These are phyloP conservation scores for Leccinum variabile DNA, from an alignment of 1,284 basidiomycete genomes.

Conservation along the genomic window DNA sequence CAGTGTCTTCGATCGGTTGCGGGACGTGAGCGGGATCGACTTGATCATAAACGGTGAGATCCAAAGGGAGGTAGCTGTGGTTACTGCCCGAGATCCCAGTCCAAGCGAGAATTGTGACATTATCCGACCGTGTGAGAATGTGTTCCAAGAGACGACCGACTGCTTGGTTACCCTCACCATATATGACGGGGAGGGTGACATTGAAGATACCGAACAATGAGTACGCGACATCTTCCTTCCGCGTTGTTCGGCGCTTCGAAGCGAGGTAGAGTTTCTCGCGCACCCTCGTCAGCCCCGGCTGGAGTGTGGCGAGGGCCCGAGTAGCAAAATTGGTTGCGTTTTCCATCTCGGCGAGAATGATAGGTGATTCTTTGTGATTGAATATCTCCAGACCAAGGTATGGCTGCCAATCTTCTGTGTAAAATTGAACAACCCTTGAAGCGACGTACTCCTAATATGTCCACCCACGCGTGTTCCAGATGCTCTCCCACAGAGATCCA, in stretches of 20 bases:
- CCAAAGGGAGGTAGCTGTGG: background rate
- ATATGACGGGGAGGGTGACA: background rate
- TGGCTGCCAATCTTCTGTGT: background rate
- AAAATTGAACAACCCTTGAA: background rate
- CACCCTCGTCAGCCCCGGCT: background rate
- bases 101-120: background rate
- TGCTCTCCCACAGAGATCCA: background rate
- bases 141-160: background rate
- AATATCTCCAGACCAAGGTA: background rate
- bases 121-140: background rate
- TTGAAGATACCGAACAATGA: background rate
- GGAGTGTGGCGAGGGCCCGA: background rate
- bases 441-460: background rate
- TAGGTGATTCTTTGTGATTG: background rate
- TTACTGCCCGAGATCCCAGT: background rate
- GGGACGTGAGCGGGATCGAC: background rate
- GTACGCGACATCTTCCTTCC: background rate
- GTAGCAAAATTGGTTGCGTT: background rate
- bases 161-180: background rate
- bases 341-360: background rate
- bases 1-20: background rate
- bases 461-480: background rate
- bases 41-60: background rate
- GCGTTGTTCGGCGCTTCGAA: background rate
- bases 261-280: background rate